A percentile compares a stretch with the other conserved stretches of the same genome.
phyloP scores from a whole-genome alignment of 768 basidiomycete genomes.

The Mycena pura region DNA sequence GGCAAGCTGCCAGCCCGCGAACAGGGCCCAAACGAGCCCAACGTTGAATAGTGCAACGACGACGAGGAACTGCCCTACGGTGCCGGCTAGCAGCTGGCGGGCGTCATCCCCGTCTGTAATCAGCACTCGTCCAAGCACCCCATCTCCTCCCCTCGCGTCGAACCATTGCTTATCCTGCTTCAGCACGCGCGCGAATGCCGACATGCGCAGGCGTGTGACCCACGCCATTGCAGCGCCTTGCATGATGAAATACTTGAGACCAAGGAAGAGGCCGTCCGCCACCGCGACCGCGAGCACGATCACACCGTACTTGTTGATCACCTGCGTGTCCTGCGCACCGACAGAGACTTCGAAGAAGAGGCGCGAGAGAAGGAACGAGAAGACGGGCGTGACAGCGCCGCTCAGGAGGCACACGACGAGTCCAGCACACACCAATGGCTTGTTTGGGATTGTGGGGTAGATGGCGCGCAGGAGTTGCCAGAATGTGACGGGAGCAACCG shows the following conservation, averaged over 20 bases:
- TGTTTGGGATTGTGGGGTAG: constrained; percentile 78
- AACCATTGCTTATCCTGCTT: constrained; percentile 89
- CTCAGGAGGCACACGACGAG: constrained; percentile 70
- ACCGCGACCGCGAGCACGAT: constrained; percentile 78
- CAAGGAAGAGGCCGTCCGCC: constrained; percentile 76
- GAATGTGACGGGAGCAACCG: constrained; percentile 39
- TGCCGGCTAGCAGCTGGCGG: constrained; percentile 72
- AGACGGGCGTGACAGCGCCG: constrained; percentile 89
- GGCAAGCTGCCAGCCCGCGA: constrained; percentile 90
- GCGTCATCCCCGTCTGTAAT: constrained; percentile 94
- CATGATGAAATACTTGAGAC: constrained; percentile 82
- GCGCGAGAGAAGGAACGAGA: constrained; percentile 87
- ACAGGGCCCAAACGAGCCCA: constrained; percentile 89
- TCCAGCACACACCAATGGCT: constrained; percentile 73
- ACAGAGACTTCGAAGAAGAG: constrained; percentile 79
- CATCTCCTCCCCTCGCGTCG: constrained; percentile 68
- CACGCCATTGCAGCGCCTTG: constrained; percentile 77
- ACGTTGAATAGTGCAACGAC: constrained; percentile 82
- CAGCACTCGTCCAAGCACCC: constrained; percentile 72
- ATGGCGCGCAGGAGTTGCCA: constrained; percentile 58
- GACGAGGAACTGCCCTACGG: constrained; percentile 74
- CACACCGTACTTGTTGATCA: constrained; percentile 74
- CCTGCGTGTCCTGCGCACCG: constrained; percentile 64
- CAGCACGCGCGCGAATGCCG: constrained; percentile 65
- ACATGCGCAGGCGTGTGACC: constrained; percentile 69